Evolutionary conservation across 2,329 filamentous ascomycete species (phyloP), one percentile per base, ranked within the genome.

Genomic region (Balansia obtecta): DNA sequence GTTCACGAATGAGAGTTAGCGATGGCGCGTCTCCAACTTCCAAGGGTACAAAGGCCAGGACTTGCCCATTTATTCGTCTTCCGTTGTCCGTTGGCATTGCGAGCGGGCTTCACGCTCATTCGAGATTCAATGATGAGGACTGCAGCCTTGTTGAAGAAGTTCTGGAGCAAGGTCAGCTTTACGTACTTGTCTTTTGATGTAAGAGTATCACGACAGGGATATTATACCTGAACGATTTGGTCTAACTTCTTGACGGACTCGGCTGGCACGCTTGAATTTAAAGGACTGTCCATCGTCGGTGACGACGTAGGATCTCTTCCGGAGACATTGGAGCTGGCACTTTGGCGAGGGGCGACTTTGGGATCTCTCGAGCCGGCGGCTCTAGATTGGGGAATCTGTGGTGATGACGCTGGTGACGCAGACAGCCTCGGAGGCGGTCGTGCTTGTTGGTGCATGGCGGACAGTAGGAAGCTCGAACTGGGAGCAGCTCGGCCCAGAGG

Each of bases 91-190:
- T 62, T 68, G 13, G 64, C 58, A 49, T 61, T 63, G 7, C 63
- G 63, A 16, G 60, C 75, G 63, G 64, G 77, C 68, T 62, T 83
- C 9, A 94, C 75, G 50, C 82, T 80, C 55, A 90, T 82, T 57
- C 91, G 79, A 10, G 90, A 86, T 56, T 90, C 86, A 37, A 95
- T 72, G 50, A 97, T 83, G 46, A 93, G 79, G 48, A 93, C 78
- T 39, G 89, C 88, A 37, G 87, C 84, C 71, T 96, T 97, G 57
- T 82, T 83, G 65, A 90, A 87, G 68, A 95, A 93, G 65, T 96
- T 95, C 89, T 96, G 61, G 30, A 16, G 4, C 4, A 52, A 9
- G 12, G 30, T 38, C n/a, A 43, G 49, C 40, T 13, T 13, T 22
- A n/a, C n/a, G 4, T 11, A 4, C 30, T 8, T 12, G 32, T 42